These are phyloP conservation scores for Volvox carteri DNA, from an alignment of 163 green algal species.

Conservation along the genomic window DNA sequence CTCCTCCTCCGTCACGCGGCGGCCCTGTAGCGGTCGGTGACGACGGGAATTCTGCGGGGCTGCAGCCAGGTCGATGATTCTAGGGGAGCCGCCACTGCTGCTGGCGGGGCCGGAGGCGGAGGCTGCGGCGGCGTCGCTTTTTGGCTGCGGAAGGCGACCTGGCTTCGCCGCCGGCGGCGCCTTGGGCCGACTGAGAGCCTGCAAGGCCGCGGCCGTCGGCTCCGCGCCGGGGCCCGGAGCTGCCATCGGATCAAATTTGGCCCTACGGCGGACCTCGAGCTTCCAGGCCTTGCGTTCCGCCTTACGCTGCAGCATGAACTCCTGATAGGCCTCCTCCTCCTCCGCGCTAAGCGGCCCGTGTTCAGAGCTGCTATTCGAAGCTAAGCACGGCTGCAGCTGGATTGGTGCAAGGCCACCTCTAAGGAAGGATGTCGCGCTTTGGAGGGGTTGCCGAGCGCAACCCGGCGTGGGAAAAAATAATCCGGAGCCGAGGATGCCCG, in stretches of 20 bases:
- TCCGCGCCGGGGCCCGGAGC: not conserved
- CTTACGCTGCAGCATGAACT: conserved; percentile 42
- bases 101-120: not conserved
- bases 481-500: not conserved
- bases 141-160: not conserved
- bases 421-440: not conserved
- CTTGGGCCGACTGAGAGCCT: conserved; percentile 10
- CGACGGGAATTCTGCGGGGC: too few relatives aligned
- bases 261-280: conserved; percentile 31
- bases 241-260: conserved; percentile 43
- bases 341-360: conserved; percentile 33
- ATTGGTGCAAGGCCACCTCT: not conserved
- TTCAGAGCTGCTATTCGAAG: not conserved
- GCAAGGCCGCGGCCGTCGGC: not conserved
- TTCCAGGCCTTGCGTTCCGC: conserved; percentile 56
- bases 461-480: not conserved
- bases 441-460: not conserved
- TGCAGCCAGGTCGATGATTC: too few relatives aligned
- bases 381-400: not conserved
- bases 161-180: not conserved
- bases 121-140: not conserved
- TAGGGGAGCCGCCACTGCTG: too few relatives aligned
- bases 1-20: conserved; percentile 29
- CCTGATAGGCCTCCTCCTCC: conserved; percentile 53
- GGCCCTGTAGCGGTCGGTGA: not conserved